These are phyloP conservation scores for Lizanozyma gosingica DNA, from an alignment of 1,139 yeast species.

Conservation along the genomic window DNA sequence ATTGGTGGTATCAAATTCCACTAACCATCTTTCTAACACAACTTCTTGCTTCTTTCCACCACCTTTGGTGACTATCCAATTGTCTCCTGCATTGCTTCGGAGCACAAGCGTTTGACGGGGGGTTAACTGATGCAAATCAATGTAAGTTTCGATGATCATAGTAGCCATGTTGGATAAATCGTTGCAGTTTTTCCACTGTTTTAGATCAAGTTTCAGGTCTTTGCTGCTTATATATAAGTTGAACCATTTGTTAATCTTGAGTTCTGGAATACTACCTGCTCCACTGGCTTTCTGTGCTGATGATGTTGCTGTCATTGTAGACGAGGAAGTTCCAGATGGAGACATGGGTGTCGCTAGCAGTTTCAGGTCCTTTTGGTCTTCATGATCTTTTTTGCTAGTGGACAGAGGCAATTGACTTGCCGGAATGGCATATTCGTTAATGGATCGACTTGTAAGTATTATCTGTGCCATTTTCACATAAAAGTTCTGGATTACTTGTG, in stretches of 20 bases:
- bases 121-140: conserved; percentile 59
- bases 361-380: conserved; percentile 3
- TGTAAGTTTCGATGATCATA: conserved; percentile 72
- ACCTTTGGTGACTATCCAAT: conserved; percentile 46
- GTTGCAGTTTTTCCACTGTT: conserved; percentile 45
- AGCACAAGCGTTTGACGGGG: conserved; percentile 55
- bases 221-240: conserved; percentile 48
- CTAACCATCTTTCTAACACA: conserved; percentile 86
- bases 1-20: conserved; percentile 53
- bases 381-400: conserved; percentile 1
- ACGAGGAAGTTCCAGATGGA: conserved; percentile 8
- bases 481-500: conserved; percentile 54
- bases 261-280: conserved; percentile 4
- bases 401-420: not conserved
- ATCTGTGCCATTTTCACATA: conserved; percentile 65
- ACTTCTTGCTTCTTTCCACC: conserved; percentile 59
- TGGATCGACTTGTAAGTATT: conserved; percentile 18
- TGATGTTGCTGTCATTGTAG: conserved; percentile 15
- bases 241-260: conserved; percentile 53
- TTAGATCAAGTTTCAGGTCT: conserved; percentile 48
- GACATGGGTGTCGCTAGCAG: conserved; percentile 8
- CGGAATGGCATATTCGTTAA: not conserved
- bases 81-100: conserved; percentile 38
- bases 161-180: conserved; percentile 52
- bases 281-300: conserved; percentile 8